Evolutionary conservation across 176 grass and related monocot genomes (phyloP).

Genomic region (Cenchrus fungigraminus): DNA sequence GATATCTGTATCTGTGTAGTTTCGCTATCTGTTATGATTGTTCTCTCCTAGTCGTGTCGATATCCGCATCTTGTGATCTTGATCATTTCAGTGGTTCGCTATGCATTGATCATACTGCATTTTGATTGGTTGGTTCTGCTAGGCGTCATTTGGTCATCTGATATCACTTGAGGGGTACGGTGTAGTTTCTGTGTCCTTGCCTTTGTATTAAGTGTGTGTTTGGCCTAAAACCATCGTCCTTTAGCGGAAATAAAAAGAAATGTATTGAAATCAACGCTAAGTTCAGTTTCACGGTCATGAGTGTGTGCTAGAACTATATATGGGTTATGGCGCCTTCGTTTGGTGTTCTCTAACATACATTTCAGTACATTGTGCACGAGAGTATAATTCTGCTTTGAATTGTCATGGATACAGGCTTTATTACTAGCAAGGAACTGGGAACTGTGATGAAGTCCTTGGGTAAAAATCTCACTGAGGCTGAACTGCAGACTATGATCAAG

Average conservation of each 20-base stretch:
- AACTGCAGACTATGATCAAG: constrained; percentile 45
- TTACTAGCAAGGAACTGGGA: constrained; percentile 52
- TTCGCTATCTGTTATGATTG: background rate
- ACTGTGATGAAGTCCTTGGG: constrained; percentile 47
- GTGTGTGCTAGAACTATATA: too few species aligned
- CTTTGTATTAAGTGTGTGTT: background rate
- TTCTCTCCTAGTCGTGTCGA: background rate
- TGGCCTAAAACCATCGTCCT: too few species aligned
- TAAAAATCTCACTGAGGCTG: constrained; percentile 35
- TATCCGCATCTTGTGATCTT: background rate
- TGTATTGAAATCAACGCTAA: background rate
- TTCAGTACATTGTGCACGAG: background rate
- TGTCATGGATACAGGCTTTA: constrained; percentile 28
- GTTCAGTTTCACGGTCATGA: background rate
- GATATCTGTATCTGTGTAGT: too few species aligned
- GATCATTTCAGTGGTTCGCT: too few species aligned
- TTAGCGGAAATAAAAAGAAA: background rate
- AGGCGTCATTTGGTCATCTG: background rate
- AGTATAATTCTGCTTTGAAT: background rate
- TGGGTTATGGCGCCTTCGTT: background rate
- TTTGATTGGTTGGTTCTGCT: background rate
- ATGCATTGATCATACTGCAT: too few species aligned
- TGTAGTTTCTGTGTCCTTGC: background rate
- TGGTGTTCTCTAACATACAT: background rate
- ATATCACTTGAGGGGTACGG: background rate